phyloP scores from a whole-genome alignment of 192 early-diverging fungal species.

The Linnemannia elongata region DNA sequence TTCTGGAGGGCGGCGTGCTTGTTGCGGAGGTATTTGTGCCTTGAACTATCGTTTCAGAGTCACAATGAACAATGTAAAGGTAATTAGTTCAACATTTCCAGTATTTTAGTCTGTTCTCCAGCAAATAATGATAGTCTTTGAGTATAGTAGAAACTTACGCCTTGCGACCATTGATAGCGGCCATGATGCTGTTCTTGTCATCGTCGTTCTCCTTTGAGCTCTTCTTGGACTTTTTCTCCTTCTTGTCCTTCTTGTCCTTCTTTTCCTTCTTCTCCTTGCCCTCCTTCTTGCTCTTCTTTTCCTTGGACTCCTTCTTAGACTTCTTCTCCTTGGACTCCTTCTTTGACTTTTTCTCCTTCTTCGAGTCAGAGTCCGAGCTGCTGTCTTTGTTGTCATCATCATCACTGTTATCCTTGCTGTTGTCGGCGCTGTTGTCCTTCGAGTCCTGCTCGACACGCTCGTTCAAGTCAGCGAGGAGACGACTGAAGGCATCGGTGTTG shows the following conservation, averaged over 20 bases:
- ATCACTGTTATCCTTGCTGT: constrained; percentile 41
- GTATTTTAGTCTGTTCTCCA: not conserved
- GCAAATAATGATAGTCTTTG: not conserved
- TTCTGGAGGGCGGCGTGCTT: constrained; percentile 64
- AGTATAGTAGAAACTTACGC: constrained; percentile 56
- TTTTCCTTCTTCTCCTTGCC: constrained; percentile 48
- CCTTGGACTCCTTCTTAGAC: constrained; percentile 51
- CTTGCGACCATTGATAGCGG: constrained; percentile 58
- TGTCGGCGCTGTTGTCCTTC: constrained; percentile 44
- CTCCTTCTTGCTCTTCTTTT: constrained; percentile 55
- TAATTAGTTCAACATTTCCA: not conserved
- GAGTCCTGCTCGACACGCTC: constrained; percentile 61
- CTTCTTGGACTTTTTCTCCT: constrained; percentile 60
- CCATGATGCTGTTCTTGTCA: constrained; percentile 31
- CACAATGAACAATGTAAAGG: not conserved
- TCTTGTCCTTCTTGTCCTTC: constrained; percentile 56
- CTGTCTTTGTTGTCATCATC: constrained; percentile 17
- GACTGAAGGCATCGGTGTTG: constrained; percentile 88
- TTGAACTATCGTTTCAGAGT: constrained; percentile 32
- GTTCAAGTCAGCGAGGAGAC: constrained; percentile 86
- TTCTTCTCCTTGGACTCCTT: constrained; percentile 63
- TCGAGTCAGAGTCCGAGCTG: constrained; percentile 32
- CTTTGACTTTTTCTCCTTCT: constrained; percentile 51
- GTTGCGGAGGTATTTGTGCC: constrained; percentile 63
- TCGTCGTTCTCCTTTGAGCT: constrained; percentile 53